Base-by-base conservation (phyloP, 176 grass and related monocot genomes). In the Cenchrus americanus region DNA sequence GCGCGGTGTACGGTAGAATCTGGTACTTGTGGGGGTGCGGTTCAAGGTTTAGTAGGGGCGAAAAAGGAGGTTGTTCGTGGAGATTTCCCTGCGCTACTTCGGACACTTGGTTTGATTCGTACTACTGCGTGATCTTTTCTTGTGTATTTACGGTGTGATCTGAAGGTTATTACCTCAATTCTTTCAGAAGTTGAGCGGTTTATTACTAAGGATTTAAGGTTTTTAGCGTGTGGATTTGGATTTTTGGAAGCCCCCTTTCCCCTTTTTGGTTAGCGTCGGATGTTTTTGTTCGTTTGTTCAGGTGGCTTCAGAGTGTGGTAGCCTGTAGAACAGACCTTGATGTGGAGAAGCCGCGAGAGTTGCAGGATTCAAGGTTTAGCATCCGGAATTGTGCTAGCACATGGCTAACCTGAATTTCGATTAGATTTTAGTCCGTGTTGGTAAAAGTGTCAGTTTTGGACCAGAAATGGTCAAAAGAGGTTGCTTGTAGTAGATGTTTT, bases 71-170 rank as follows among this genome's bases (percentile, higher is more conserved):
- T 17, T 55, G 11, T 64, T 62, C 12, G n/a, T 14, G 4, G 49
- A 75, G 69, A 51, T 23, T 48, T 4, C 21, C 0, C 59, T 5
- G 18, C 11, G 49, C 7, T 32, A n/a, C 50, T 73, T 54, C 37
- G 61, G 60, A 14, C 26, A 27, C 11, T 69, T 69, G 85, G 62
- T 59, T 27, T n/a, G 66, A 66, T 80, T 84, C 5, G 6, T n/a
- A 7, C 41, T 61, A 13, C 11, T 48, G 23, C 6, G 26, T 7
- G 44, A 21, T 65, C 40, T 17, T 34, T 41, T 50, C 48, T 10
- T 78, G 65, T 54, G 64, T 37, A 49, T 70, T 72, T 59, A 21
- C 74, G 42, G 61, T 7, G 77, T 83, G 84, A 90, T 87, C 84
- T 67, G 68, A 26, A 32, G 22, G 73, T 54, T 74, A 54, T 14